Conservation (phyloP, 1,284 basidiomycete genomes). For the Cryptococcus sp. region DNA sequence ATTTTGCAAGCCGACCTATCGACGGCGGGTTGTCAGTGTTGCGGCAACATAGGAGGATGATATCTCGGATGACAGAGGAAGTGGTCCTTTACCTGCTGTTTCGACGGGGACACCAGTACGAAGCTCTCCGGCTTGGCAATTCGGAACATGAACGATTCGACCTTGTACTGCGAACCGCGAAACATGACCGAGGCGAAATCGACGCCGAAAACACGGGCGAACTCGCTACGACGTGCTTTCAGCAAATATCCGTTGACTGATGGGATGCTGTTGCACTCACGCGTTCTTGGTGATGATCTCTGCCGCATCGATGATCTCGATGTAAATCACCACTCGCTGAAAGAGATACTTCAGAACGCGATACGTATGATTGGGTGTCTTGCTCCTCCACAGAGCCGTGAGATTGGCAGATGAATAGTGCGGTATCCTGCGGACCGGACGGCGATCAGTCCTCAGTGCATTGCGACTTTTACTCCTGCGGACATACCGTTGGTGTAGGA, state of each 20-base stretch:
- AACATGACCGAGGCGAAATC: conserved; percentile 95
- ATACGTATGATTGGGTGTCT: conserved; percentile 60
- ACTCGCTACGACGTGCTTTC: conserved; percentile 65
- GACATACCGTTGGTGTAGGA: conserved; percentile 69
- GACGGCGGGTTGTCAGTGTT: background rate
- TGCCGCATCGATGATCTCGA: conserved; percentile 75
- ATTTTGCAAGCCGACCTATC: conserved; percentile 89
- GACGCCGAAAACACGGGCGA: conserved; percentile 93
- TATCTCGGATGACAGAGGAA: background rate
- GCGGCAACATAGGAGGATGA: background rate
- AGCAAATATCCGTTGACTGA: background rate
- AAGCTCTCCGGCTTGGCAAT: conserved; percentile 97
- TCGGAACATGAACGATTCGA: conserved; percentile 96
- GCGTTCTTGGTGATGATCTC: conserved; percentile 86
- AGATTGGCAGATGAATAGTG: conserved; percentile 70
- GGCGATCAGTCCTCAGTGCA: conserved; percentile 3
- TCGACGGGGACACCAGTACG: conserved; percentile 81
- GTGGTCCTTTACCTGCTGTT: conserved; percentile 67
- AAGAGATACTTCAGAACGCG: conserved; percentile 66
- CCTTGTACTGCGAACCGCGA: conserved; percentile 96
- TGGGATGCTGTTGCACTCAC: conserved; percentile 56
- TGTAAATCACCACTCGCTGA: conserved; percentile 64
- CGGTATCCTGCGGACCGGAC: conserved; percentile 62
- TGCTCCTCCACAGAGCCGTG: conserved; percentile 70
- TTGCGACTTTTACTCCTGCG: background rate